A percentile compares a stretch with the other conserved stretches of the same genome.
Evolutionary conservation across 495 filamentous ascomycete genomes (phyloP).

Genomic region (Apiosordaria backusii): DNA sequence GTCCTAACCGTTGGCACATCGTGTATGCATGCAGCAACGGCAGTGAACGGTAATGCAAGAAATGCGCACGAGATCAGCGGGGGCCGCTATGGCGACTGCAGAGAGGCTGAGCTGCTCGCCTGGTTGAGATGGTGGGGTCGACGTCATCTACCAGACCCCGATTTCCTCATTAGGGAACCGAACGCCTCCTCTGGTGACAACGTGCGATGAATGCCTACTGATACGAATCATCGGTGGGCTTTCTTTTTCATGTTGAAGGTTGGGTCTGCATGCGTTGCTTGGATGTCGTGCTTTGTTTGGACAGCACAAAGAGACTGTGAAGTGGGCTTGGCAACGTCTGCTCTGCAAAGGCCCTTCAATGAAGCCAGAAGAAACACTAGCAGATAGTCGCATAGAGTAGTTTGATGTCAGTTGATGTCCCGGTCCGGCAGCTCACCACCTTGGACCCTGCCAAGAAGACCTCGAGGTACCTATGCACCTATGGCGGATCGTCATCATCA

Average conservation of each 20-base stretch:
- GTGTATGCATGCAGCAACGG: conserved; percentile 4
- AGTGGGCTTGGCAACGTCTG: background rate
- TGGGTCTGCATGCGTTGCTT: background rate
- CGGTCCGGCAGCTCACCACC: no score
- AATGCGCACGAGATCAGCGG: conserved; percentile 1
- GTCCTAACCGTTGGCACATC: background rate
- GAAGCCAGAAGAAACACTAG: background rate
- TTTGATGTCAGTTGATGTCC: no score
- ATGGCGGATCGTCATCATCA: background rate
- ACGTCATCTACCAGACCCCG: background rate
- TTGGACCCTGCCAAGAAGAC: background rate
- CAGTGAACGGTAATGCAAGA: conserved; percentile 3
- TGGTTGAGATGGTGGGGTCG: conserved; percentile 2
- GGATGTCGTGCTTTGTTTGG: background rate
- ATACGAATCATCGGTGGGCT: background rate
- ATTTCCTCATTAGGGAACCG: background rate
- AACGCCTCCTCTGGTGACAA: background rate
- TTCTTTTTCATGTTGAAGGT: background rate
- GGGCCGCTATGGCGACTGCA: conserved; percentile 1
- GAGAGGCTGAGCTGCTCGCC: background rate
- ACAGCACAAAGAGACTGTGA: background rate
- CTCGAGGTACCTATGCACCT: background rate
- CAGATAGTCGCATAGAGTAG: background rate
- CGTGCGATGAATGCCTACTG: background rate
- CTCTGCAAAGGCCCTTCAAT: background rate